phyloP scores from a whole-genome alignment of 1,139 yeast genomes.

The Magnusiomyces tetraspermus region DNA sequence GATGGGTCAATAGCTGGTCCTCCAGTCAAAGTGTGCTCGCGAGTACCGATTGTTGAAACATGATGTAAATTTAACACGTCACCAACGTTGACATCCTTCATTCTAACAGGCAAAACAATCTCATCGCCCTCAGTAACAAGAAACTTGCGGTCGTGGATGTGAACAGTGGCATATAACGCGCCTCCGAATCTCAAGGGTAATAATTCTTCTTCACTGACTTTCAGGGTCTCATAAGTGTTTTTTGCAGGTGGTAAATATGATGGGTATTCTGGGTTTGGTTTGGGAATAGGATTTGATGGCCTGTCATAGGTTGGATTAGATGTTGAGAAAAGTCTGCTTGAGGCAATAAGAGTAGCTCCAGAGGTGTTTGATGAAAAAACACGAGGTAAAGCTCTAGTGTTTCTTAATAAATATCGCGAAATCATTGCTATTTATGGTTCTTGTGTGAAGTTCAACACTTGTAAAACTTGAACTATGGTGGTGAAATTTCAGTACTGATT shows the following conservation, averaged over 20 bases:
- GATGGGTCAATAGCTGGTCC: constrained; percentile 43
- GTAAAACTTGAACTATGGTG: not conserved
- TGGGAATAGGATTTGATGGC: not conserved
- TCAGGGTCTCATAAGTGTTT: constrained; percentile 10
- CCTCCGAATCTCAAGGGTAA: constrained; percentile 57
- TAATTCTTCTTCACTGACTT: constrained; percentile 28
- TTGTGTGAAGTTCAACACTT: too few relatives aligned
- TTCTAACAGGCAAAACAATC: constrained; percentile 63
- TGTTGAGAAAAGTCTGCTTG: not conserved
- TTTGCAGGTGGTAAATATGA: constrained; percentile 13
- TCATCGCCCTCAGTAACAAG: constrained; percentile 87
- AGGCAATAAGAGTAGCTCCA: not conserved
- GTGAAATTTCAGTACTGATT: too few relatives aligned
- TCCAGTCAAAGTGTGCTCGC: constrained; percentile 62
- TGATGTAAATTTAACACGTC: constrained; percentile 64
- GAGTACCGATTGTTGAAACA: constrained; percentile 75
- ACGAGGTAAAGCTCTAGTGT: too few relatives aligned
- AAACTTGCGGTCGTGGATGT: constrained; percentile 76
- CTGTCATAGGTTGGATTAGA: not conserved
- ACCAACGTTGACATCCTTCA: constrained; percentile 72
- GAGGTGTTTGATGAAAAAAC: not conserved
- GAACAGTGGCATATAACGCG: constrained; percentile 66
- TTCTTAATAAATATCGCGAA: not conserved
- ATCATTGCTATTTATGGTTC: not conserved
- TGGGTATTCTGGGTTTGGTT: constrained; percentile 10